Percentiles rank a stretch among this genome's conserved stretches.
phyloP scores from a whole-genome alignment of 2,329 filamentous ascomycete species.

The Fusarium sororula region DNA sequence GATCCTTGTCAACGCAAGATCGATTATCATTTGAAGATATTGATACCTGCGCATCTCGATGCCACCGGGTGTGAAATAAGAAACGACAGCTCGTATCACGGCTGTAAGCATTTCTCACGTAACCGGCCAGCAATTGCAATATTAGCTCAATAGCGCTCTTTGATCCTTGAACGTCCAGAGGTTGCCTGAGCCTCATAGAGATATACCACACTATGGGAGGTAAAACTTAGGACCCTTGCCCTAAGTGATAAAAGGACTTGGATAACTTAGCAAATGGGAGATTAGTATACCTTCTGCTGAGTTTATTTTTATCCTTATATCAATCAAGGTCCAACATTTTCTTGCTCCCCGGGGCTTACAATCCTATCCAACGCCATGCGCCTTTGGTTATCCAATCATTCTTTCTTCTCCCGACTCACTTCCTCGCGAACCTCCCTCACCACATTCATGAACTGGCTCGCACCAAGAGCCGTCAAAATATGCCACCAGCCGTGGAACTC shows the following conservation, averaged over 20 bases:
- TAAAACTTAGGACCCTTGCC: background rate
- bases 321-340: background rate
- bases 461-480: slow-evolving; percentile 65
- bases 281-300: background rate
- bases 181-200: background rate
- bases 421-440: slow-evolving; percentile 42
- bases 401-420: slow-evolving; percentile 28
- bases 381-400: background rate
- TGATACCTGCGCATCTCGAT: background rate
- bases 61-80: background rate
- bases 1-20: background rate
- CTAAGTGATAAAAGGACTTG: no score
- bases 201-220: background rate
- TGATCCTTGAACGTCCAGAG: background rate
- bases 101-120: background rate
- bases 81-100: background rate
- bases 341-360: background rate
- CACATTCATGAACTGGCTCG: slow-evolving; percentile 52
- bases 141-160: background rate
- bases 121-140: background rate
- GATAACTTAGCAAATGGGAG: background rate
- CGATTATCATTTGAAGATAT: background rate
- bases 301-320: background rate
- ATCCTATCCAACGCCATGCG: background rate
- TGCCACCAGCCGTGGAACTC: slow-evolving; percentile 74